Base-by-base conservation (phyloP, 768 basidiomycete genomes). In the Podaxis rugospora region DNA sequence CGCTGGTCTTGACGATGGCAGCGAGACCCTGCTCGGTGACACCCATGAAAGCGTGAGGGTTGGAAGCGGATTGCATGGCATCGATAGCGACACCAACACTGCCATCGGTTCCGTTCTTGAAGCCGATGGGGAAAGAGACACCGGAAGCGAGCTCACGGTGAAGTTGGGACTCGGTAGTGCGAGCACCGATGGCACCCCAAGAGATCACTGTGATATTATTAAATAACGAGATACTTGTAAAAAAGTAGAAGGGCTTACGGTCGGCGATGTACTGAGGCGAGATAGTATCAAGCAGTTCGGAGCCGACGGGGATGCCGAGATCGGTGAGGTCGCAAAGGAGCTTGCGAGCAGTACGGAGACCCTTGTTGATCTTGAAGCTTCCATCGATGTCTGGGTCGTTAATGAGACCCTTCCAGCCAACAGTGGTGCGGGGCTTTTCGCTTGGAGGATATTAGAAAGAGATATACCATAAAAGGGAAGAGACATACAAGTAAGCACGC, bases 71-170 rank as follows among this genome's bases (percentile, higher is more conserved):
- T 63, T 88, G 85, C 95, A 98, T 98, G 14, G 96, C 97, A 73
- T 99, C 97, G 59, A 98, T 90, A 2, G 96, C 96, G 37, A 98
- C 93, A 0, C 83, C 76, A 52, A 98, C 88, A 61, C 85, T 87
- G 57, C 97, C 97, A 72, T 98, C 96, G 2, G 97, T 99, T 57
- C 97, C 96, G 72, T 99, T 99, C 76, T 99, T 99, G 87, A 99
- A 99, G 7, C 94, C 93, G 65, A 98, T 93, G 21, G 97, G 95
- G 88, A 97, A 98, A 55, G 95, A 97, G 25, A 92, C 89, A 69
- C 95, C 96, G 3, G 91, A 94, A 4, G 94, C 95, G 49, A 98
- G 88, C 74, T 98, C 97, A 61, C 97, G 88, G 70, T 98, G 97
- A 6, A 99, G 86, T 74, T 98, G 96, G 2, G 91, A 93, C 74